Percentiles rank a stretch among this genome's conserved stretches.
phyloP scores from a whole-genome alignment of 2,329 filamentous ascomycete species.

The Fusarium secorum region DNA sequence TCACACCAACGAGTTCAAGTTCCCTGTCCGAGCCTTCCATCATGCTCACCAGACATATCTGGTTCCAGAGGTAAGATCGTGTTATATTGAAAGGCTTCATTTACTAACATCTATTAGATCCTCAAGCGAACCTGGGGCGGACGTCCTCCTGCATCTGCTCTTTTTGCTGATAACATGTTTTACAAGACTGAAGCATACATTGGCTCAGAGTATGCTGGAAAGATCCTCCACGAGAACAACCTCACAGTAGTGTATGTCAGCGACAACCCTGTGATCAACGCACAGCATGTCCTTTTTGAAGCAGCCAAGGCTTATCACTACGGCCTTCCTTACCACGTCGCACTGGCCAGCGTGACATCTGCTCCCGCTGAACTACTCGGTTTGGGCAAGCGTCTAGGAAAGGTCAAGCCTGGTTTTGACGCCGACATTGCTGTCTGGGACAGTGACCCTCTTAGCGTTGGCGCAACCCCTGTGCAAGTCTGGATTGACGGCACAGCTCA shows the following conservation, averaged over 20 bases:
- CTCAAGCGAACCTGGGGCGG: conserved; percentile 65
- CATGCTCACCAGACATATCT: conserved; percentile 74
- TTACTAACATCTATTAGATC: conserved; percentile 48
- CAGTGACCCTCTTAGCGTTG: conserved; percentile 66
- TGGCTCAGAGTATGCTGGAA: conserved; percentile 71
- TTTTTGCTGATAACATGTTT: conserved; percentile 77
- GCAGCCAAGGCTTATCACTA: conserved; percentile 67
- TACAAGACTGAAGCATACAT: conserved; percentile 74
- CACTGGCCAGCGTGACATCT: conserved; percentile 65
- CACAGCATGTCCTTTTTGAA: conserved; percentile 73
- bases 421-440: conserved; percentile 71
- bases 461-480: conserved; percentile 66
- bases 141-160: conserved; percentile 62
- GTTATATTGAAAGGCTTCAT: neutral
- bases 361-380: conserved; percentile 66
- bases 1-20: conserved; percentile 76
- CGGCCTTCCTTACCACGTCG: conserved; percentile 67
- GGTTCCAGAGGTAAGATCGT: conserved; percentile 64
- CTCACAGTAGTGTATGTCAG: conserved; percentile 74
- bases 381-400: conserved; percentile 65
- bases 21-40: conserved; percentile 71
- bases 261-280: conserved; percentile 74
- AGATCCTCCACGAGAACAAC: conserved; percentile 69
- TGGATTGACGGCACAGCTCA: conserved; percentile 70
- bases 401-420: conserved; percentile 68